Conservation (phyloP, 2,329 filamentous ascomycete species). For the Hymenoscyphus occultus region DNA sequence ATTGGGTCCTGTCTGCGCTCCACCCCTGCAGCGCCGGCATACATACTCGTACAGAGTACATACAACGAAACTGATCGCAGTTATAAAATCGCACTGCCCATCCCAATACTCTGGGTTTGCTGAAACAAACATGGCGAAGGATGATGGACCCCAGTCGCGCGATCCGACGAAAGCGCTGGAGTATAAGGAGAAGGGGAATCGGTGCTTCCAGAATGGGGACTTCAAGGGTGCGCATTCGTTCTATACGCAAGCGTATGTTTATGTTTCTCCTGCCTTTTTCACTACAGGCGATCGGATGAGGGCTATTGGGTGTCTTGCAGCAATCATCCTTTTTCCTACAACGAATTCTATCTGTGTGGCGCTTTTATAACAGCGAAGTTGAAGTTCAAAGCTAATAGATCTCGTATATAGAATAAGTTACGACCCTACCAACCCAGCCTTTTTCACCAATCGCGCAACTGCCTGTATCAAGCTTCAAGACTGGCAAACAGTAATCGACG, state of each 20-base stretch:
- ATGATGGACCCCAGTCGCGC: conserved; percentile 23
- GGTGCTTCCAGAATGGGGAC: conserved; percentile 62
- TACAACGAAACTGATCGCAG: too few species aligned
- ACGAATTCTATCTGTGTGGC: too few species aligned
- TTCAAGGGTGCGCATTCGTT: conserved; percentile 63
- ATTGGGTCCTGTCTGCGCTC: too few species aligned
- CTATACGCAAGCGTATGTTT: conserved; percentile 67
- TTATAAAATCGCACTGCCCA: too few species aligned
- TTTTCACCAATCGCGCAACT: conserved; percentile 90
- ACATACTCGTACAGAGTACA: too few species aligned
- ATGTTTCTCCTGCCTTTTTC: conserved; percentile 6
- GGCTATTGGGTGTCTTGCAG: too few species aligned
- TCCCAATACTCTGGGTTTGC: too few species aligned
- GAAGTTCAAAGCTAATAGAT: too few species aligned
- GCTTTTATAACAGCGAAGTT: too few species aligned
- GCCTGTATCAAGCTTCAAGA: conserved; percentile 70
- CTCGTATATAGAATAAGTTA: conserved; percentile 60
- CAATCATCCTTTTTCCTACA: too few species aligned
- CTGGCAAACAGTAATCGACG: conserved; percentile 72
- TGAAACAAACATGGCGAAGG: conserved; percentile 22
- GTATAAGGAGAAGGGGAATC: conserved; percentile 37
- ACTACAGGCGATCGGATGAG: background rate
- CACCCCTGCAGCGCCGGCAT: too few species aligned
- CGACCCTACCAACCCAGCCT: conserved; percentile 71
- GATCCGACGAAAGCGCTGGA: conserved; percentile 26